These are phyloP conservation scores for Colletotrichum spinosum DNA, from an alignment of 2,329 filamentous ascomycete genomes.

Conservation along the genomic window DNA sequence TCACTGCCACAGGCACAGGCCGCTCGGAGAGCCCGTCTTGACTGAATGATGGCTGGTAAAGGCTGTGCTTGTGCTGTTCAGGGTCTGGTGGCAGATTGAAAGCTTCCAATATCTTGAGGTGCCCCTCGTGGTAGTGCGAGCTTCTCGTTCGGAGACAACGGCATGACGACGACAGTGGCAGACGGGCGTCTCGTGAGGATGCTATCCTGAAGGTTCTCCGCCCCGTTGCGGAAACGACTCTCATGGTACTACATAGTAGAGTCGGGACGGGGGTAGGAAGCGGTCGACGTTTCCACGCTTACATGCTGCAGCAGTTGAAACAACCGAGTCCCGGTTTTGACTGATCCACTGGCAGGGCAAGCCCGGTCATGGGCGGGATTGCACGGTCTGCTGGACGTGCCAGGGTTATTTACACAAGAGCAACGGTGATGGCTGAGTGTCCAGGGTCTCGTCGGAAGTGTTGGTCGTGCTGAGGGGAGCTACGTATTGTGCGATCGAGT, in stretches of 20 bases:
- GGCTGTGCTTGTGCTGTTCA: slow-evolving; percentile 20
- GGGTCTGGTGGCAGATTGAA: slow-evolving; percentile 31
- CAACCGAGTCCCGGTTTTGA: slow-evolving; percentile 33
- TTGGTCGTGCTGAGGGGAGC: slow-evolving; percentile 13
- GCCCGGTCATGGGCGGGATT: slow-evolving; percentile 23
- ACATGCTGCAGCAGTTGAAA: slow-evolving; percentile 27
- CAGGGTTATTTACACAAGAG: not conserved
- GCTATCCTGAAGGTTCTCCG: not conserved
- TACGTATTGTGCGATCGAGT: slow-evolving; percentile 1
- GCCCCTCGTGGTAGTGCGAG: not conserved
- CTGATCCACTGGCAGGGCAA: slow-evolving; percentile 27
- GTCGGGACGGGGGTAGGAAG: slow-evolving; percentile 29
- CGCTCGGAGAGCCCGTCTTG: slow-evolving; percentile 29
- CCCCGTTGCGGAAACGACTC: not conserved
- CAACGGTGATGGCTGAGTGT: not conserved
- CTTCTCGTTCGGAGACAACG: slow-evolving; percentile 22
- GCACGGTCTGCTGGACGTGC: slow-evolving; percentile 20
- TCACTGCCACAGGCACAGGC: slow-evolving; percentile 24
- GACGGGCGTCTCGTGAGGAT: slow-evolving; percentile 14
- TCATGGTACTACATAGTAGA: slow-evolving; percentile 3
- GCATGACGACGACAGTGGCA: slow-evolving; percentile 19
- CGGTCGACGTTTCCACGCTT: slow-evolving; percentile 24
- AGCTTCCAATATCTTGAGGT: slow-evolving; percentile 12
- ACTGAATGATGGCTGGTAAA: too few relatives aligned
- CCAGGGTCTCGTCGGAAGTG: not conserved